These are phyloP conservation scores for Calonectria henricotiae DNA, from an alignment of 2,329 filamentous ascomycete species.

Conservation along the genomic window DNA sequence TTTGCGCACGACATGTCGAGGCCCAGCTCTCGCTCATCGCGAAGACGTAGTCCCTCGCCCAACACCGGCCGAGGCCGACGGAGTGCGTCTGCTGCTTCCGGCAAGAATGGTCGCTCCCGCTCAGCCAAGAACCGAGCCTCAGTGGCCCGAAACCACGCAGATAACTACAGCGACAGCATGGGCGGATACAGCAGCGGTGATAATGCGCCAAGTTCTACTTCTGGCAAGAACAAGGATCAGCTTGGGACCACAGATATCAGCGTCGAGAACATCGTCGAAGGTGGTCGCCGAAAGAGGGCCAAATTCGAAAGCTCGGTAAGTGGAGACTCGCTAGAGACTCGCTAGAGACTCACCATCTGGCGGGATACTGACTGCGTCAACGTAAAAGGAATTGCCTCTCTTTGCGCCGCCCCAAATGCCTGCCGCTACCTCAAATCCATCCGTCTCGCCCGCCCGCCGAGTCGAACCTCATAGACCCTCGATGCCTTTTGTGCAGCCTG, in stretches of 20 bases:
- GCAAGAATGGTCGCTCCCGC: conserved; percentile 80
- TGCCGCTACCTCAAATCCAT: conserved; percentile 96
- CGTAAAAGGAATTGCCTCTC: conserved; percentile 87
- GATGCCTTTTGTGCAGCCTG: conserved; percentile 82
- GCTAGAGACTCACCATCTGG: conserved; percentile 41
- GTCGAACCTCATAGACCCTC: conserved; percentile 80
- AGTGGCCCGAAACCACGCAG: conserved; percentile 66
- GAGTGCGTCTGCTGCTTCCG: conserved; percentile 79
- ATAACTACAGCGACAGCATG: conserved; percentile 76
- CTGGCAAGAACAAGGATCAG: conserved; percentile 84
- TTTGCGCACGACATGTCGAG: conserved; percentile 76
- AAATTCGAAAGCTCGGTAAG: conserved; percentile 98
- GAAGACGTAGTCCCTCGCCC: conserved; percentile 86
- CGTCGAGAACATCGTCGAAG: conserved; percentile 97
- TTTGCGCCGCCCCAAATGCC: conserved; percentile 97
- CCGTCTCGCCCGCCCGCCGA: conserved; percentile 91
- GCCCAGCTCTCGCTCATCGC: conserved; percentile 79
- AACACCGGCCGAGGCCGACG: conserved; percentile 79
- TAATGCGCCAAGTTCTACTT: conserved; percentile 81
- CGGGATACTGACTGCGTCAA: conserved; percentile 55
- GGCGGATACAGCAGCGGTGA: conserved; percentile 92
- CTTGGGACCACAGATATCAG: conserved; percentile 97
- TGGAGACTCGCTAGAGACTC: conserved; percentile 49
- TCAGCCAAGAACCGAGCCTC: conserved; percentile 78
- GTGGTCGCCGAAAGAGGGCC: conserved; percentile 93